Percentiles rank a stretch among this genome's conserved stretches.
These are phyloP conservation scores for Chamaenerion angustifolium DNA, from an alignment of 345 rosid genomes.

Conservation along the genomic window DNA sequence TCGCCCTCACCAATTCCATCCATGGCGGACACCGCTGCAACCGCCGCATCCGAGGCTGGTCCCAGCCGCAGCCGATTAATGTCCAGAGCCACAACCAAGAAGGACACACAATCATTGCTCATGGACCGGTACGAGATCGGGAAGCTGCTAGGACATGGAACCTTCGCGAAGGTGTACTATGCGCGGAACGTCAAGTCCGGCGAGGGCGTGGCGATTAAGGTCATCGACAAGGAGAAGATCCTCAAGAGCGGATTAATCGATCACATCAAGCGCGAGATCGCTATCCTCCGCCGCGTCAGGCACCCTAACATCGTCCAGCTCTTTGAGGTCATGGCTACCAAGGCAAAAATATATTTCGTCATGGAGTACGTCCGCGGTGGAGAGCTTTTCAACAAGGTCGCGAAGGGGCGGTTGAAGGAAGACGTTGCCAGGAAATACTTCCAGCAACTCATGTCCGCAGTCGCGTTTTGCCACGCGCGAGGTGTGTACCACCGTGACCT, in stretches of 20 bases:
- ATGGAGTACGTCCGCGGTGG: slow-evolving; percentile 7
- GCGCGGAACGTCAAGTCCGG: slow-evolving; percentile 3
- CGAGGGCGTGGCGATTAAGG: slow-evolving; percentile 6
- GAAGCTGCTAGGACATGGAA: slow-evolving; percentile 4
- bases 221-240: slow-evolving; percentile 6
- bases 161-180: slow-evolving; percentile 6
- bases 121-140: slow-evolving; percentile 6
- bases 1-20: too few relatives aligned
- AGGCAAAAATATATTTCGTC: slow-evolving; percentile 6
- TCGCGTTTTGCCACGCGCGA: slow-evolving; percentile 7
- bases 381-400: slow-evolving; percentile 5
- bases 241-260: slow-evolving; percentile 2
- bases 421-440: slow-evolving; percentile 3
- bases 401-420: slow-evolving; percentile 4
- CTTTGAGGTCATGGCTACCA: slow-evolving; percentile 7
- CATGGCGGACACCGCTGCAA: slow-evolving; percentile 1
- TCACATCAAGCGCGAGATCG: slow-evolving; percentile 7
- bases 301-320: slow-evolving; percentile 8
- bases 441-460: slow-evolving; percentile 7
- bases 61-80: too few relatives aligned
- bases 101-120: slow-evolving; percentile 1
- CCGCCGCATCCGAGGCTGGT: background rate
- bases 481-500: slow-evolving; percentile 6
- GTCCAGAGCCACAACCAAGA: background rate
- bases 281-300: slow-evolving; percentile 6